phyloP scores from a whole-genome alignment of 768 basidiomycete genomes.

The Panaeolus papilionaceus region DNA sequence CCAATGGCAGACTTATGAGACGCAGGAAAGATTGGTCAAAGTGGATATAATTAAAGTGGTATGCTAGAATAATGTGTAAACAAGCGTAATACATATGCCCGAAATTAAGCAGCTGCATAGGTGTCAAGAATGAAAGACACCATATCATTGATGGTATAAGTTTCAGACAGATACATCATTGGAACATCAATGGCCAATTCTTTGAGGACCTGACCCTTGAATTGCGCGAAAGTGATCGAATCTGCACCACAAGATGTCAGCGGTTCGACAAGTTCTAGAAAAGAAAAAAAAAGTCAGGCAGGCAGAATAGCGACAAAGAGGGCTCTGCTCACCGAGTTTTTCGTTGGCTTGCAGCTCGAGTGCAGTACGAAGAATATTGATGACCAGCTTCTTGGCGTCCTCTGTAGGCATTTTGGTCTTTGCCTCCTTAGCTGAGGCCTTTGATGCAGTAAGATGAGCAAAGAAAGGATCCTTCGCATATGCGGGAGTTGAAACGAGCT shows the following conservation, averaged over 20 bases:
- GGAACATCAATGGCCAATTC: constrained; percentile 41
- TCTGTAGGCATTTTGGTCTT: constrained; percentile 25
- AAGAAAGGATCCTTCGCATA: constrained; percentile 32
- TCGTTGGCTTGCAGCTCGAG: constrained; percentile 36
- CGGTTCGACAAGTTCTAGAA: constrained; percentile 34
- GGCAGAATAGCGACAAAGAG: background rate
- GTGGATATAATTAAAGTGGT: constrained; percentile 8
- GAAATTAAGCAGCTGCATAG: constrained; percentile 21
- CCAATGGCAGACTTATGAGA: background rate
- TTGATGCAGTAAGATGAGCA: constrained; percentile 24
- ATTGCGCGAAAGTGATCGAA: constrained; percentile 42
- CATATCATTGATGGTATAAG: constrained; percentile 38
- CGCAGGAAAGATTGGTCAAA: background rate
- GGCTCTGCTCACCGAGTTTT: constrained; percentile 32
- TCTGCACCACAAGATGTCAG: constrained; percentile 38
- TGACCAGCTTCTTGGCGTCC: constrained; percentile 27
- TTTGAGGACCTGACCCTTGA: constrained; percentile 37
- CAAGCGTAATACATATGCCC: background rate
- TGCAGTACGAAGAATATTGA: constrained; percentile 32
- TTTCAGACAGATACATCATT: constrained; percentile 37
- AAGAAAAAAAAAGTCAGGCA: background rate
- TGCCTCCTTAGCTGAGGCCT: background rate
- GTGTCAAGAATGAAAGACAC: constrained; percentile 32
- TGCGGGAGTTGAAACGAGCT: constrained; percentile 28
- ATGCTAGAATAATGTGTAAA: background rate